Conservation (phyloP, 768 basidiomycete genomes). For the Auricularia heimuer region DNA sequence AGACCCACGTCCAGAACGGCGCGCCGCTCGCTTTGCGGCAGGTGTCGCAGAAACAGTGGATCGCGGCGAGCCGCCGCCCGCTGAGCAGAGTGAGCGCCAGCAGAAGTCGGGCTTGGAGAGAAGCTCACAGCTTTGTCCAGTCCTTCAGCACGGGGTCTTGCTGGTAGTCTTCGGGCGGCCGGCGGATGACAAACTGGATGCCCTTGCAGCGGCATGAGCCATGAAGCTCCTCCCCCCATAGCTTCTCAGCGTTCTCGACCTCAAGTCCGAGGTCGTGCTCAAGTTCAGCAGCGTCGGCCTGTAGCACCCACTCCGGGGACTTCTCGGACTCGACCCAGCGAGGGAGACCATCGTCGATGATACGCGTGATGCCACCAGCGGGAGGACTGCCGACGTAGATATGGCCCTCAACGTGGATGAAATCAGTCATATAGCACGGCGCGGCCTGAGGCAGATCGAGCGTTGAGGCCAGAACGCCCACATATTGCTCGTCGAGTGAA, state of each 20-base stretch:
- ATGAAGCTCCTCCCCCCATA: not conserved
- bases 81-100: not conserved
- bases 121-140: not conserved
- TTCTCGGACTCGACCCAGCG: not conserved
- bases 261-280: too few species aligned
- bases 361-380: not conserved
- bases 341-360: not conserved
- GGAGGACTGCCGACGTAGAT: not conserved
- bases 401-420: not conserved
- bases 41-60: not conserved
- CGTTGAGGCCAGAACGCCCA: not conserved
- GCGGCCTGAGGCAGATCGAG: not conserved
- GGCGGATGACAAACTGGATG: not conserved
- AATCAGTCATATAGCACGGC: not conserved
- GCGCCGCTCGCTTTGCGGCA: not conserved
- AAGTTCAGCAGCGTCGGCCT: not conserved
- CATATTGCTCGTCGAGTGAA: not conserved
- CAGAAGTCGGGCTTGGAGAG: not conserved
- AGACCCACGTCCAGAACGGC: conserved; percentile 1
- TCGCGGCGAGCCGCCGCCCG: not conserved
- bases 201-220: not conserved
- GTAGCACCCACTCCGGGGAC: not conserved
- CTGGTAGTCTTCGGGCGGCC: not conserved
- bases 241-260: too few species aligned
- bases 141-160: not conserved